Evolutionary conservation across 345 rosid species (phyloP).

Genomic region (Orychophragmus violaceus): DNA sequence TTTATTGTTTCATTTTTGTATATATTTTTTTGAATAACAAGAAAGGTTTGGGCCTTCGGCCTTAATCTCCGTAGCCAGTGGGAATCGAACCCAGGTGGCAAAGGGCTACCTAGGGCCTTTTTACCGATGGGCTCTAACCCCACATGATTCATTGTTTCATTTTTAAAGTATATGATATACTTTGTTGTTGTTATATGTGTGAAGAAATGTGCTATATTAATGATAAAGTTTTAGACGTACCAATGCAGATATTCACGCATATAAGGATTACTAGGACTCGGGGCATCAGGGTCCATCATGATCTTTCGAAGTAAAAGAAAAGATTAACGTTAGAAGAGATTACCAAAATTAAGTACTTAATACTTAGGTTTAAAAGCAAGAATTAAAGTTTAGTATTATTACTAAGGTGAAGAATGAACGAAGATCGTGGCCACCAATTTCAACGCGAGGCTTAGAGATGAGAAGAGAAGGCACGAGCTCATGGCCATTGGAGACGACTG

Average conservation of each 20-base stretch:
- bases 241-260: conserved; percentile 85
- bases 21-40: neutral
- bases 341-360: neutral
- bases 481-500: conserved; percentile 63
- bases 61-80: too few species aligned
- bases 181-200: neutral
- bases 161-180: neutral
- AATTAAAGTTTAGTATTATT: conserved; percentile 2
- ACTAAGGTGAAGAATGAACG: conserved; percentile 71
- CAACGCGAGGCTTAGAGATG: conserved; percentile 52
- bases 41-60: too few species aligned
- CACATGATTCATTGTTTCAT: too few species aligned
- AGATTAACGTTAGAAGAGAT: neutral
- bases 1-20: too few species aligned
- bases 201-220: neutral
- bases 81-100: too few species aligned
- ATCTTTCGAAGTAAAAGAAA: conserved; percentile 33
- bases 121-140: too few species aligned
- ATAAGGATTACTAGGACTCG: conserved; percentile 85
- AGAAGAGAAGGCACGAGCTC: conserved; percentile 63
- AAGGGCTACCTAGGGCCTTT: too few species aligned
- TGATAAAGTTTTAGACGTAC: conserved; percentile 26
- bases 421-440: conserved; percentile 72
- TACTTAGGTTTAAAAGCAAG: neutral
- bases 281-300: conserved; percentile 94